phyloP scores from a whole-genome alignment of 345 rosid species.

The Linum tenue region DNA sequence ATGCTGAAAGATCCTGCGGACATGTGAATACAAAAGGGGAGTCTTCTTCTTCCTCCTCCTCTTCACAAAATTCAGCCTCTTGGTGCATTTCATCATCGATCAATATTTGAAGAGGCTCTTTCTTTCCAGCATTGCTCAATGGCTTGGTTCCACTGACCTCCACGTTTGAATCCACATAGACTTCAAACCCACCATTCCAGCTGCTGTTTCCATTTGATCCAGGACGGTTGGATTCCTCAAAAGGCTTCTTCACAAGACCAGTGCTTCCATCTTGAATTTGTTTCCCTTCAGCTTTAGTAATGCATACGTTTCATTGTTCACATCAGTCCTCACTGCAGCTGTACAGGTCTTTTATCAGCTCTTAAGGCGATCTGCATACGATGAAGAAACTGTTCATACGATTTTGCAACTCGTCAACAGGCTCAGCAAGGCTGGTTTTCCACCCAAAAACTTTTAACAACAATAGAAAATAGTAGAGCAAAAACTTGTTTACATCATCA shows the following conservation, averaged over 20 bases:
- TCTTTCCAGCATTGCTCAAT: slow-evolving; percentile 19
- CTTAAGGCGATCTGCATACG: slow-evolving; percentile 59
- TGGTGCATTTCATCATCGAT: slow-evolving; percentile 47
- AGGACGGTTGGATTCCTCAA: slow-evolving; percentile 15
- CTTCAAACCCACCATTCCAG: slow-evolving; percentile 32
- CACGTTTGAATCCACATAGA: slow-evolving; percentile 45
- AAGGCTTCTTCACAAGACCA: slow-evolving; percentile 13
- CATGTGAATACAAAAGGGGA: slow-evolving; percentile 45
- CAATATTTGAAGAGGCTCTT: slow-evolving; percentile 42
- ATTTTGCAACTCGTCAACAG: slow-evolving; percentile 70
- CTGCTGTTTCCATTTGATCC: slow-evolving; percentile 26
- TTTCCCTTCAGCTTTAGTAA: slow-evolving; percentile 9
- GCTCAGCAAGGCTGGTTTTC: slow-evolving; percentile 71
- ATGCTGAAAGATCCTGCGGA: slow-evolving; percentile 46
- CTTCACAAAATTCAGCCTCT: slow-evolving; percentile 24
- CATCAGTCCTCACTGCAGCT: slow-evolving; percentile 18
- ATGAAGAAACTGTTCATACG: slow-evolving; percentile 68
- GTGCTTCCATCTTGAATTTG: slow-evolving; percentile 12
- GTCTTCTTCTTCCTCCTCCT: slow-evolving; percentile 18
- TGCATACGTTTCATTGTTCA: slow-evolving; percentile 22
- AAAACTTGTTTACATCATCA: neutral
- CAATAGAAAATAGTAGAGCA: neutral
- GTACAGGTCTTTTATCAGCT: slow-evolving; percentile 22
- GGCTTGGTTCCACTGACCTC: slow-evolving; percentile 15
- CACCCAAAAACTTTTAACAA: slow-evolving; percentile 5